These are phyloP conservation scores for Gorgonomyces haynaldii DNA, from an alignment of 192 early-diverging fungal genomes.

Conservation along the genomic window DNA sequence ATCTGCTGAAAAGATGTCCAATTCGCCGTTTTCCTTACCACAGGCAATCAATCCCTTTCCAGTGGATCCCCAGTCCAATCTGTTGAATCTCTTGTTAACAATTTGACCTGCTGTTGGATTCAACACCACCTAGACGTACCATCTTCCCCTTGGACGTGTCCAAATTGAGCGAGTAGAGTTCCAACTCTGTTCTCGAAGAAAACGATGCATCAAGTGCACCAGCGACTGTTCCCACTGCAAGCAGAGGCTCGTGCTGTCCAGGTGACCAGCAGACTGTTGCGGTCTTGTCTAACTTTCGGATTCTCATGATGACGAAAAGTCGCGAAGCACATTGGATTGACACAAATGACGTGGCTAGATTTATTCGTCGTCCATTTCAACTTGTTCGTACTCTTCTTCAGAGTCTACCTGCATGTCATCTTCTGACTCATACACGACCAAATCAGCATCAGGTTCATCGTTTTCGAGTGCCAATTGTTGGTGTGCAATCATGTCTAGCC, in stretches of 20 bases:
- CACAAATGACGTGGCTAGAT: neutral
- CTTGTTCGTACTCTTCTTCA: conserved; percentile 4
- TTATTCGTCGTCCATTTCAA: conserved; percentile 11
- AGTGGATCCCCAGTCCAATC: conserved; percentile 65
- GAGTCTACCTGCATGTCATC: conserved; percentile 2
- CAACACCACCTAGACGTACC: conserved; percentile 41
- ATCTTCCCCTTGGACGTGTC: conserved; percentile 17
- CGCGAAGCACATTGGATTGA: neutral
- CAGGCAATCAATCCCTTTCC: conserved; percentile 85
- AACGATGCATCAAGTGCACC: conserved; percentile 96
- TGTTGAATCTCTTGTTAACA: conserved; percentile 59
- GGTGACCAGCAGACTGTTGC: conserved; percentile 83
- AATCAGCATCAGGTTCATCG: conserved; percentile 17
- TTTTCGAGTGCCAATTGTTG: conserved; percentile 20
- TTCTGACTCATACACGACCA: conserved; percentile 26
- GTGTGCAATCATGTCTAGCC: conserved; percentile 30
- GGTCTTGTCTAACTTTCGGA: conserved; percentile 50
- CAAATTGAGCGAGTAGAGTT: conserved; percentile 68
- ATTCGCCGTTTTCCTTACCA: conserved; percentile 89
- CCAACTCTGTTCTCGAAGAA: conserved; percentile 75
- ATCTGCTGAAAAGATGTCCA: conserved; percentile 75
- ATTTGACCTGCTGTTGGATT: conserved; percentile 48
- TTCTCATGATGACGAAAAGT: neutral
- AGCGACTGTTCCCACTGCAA: conserved; percentile 87
- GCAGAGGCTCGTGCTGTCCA: conserved; percentile 52